phyloP scores from a whole-genome alignment of 2,329 filamentous ascomycete species.

The Elsinoe ampelina region DNA sequence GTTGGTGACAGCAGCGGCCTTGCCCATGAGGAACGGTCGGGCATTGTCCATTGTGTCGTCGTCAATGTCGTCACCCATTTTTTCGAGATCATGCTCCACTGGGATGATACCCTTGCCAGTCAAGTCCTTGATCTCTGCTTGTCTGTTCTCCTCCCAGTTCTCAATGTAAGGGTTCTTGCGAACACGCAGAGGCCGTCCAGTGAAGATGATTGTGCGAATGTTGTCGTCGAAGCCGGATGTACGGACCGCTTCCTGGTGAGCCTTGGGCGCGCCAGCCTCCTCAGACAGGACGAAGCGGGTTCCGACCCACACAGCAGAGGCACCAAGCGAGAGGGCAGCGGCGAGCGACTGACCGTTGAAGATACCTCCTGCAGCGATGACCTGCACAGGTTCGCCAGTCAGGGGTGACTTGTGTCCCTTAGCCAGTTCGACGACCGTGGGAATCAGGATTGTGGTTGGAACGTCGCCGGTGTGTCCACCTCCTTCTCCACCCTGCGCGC shows the following conservation, averaged over 20 bases:
- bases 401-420: conserved; percentile 75
- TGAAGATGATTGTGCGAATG: conserved; percentile 96
- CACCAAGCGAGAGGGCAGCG: conserved; percentile 84
- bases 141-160: conserved; percentile 92
- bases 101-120: conserved; percentile 83
- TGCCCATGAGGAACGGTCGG: conserved; percentile 89
- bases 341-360: conserved; percentile 88
- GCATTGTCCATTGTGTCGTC: conserved; percentile 89
- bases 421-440: conserved; percentile 74
- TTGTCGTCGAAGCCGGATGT: conserved; percentile 94
- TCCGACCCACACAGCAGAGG: conserved; percentile 88
- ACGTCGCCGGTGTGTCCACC: conserved; percentile 86
- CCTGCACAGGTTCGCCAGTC: conserved; percentile 78
- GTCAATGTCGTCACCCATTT: conserved; percentile 54
- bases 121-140: conserved; percentile 82
- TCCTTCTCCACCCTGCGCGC: conserved; percentile 94
- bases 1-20: conserved; percentile 86
- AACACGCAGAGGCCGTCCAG: conserved; percentile 86
- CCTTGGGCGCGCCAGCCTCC: conserved; percentile 85
- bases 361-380: conserved; percentile 88
- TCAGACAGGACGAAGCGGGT: conserved; percentile 90
- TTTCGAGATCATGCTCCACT: conserved; percentile 89
- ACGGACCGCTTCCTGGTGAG: conserved; percentile 90
- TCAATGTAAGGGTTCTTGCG: conserved; percentile 87
- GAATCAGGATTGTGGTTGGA: conserved; percentile 84